Evolutionary conservation across 1,284 basidiomycete species (phyloP).

Genomic region (Thelephora terrestris): DNA sequence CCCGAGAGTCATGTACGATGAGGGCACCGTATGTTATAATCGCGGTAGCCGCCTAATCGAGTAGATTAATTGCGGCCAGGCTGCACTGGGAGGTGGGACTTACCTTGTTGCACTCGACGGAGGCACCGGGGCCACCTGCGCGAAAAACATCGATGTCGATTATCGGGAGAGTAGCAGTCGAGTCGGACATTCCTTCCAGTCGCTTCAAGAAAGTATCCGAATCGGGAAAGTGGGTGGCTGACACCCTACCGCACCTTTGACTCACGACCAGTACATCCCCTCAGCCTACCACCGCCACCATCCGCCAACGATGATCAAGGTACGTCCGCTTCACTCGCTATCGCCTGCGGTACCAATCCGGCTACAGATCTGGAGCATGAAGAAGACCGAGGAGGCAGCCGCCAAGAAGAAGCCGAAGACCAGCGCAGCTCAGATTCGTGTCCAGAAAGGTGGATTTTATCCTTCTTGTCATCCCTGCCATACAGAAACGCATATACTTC

Average conservation of each 20-base stretch:
- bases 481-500: not conserved
- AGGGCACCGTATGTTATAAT: slow-evolving; percentile 77
- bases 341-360: not conserved
- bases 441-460: slow-evolving; percentile 83
- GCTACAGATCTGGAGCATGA: slow-evolving; percentile 89
- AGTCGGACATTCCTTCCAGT: too few relatives aligned
- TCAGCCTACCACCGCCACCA: not conserved
- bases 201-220: too few relatives aligned
- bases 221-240: too few relatives aligned
- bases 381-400: slow-evolving; percentile 92
- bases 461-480: not conserved
- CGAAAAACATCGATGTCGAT: slow-evolving; percentile 77
- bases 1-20: slow-evolving; percentile 72
- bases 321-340: slow-evolving; percentile 13
- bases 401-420: slow-evolving; percentile 96
- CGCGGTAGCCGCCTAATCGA: slow-evolving; percentile 60
- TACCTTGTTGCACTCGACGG: slow-evolving; percentile 62
- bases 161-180: slow-evolving; percentile 42
- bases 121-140: slow-evolving; percentile 34
- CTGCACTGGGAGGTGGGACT: slow-evolving; percentile 1
- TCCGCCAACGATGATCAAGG: slow-evolving; percentile 46
- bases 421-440: slow-evolving; percentile 92
- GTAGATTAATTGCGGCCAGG: not conserved
- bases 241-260: slow-evolving; percentile 5
- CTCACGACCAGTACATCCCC: slow-evolving; percentile 18